phyloP scores from a whole-genome alignment of 176 grass and related monocot genomes.

The barley (Hordeum vulgare) region DNA sequence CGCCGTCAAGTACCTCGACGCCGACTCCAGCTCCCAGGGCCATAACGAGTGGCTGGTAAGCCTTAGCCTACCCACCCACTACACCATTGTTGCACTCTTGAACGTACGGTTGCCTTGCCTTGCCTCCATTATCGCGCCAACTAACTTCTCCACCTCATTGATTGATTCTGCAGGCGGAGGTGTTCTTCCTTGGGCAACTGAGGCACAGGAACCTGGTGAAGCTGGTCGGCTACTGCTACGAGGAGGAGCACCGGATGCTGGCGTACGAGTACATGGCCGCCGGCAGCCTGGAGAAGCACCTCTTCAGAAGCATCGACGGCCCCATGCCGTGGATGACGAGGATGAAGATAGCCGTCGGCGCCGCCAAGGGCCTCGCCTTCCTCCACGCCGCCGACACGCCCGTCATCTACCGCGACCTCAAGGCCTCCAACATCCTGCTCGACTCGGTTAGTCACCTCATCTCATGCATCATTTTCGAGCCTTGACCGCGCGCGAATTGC shows the following conservation, averaged over 20 bases:
- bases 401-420: constrained; percentile 94
- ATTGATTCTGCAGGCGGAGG: constrained; percentile 49
- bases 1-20: constrained; percentile 86
- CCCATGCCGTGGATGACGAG: constrained; percentile 65
- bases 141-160: not conserved
- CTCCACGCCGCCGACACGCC: constrained; percentile 77
- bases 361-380: constrained; percentile 84
- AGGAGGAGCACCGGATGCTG: constrained; percentile 84
- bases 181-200: constrained; percentile 77
- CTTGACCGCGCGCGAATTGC: not conserved
- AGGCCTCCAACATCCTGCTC: constrained; percentile 86
- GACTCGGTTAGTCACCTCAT: constrained; percentile 59
- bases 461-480: not conserved
- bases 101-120: not conserved
- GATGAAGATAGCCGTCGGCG: constrained; percentile 66
- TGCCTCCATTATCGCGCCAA: not conserved
- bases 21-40: constrained; percentile 59
- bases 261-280: constrained; percentile 72
- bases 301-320: constrained; percentile 56
- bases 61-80: too few species aligned
- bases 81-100: not conserved
- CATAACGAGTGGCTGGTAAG: constrained; percentile 83
- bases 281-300: constrained; percentile 73
- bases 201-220: constrained; percentile 58
- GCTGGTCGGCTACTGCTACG: constrained; percentile 74